These are phyloP conservation scores for Nannizzia gypsea DNA, from an alignment of 2,329 filamentous ascomycete species.

Conservation along the genomic window DNA sequence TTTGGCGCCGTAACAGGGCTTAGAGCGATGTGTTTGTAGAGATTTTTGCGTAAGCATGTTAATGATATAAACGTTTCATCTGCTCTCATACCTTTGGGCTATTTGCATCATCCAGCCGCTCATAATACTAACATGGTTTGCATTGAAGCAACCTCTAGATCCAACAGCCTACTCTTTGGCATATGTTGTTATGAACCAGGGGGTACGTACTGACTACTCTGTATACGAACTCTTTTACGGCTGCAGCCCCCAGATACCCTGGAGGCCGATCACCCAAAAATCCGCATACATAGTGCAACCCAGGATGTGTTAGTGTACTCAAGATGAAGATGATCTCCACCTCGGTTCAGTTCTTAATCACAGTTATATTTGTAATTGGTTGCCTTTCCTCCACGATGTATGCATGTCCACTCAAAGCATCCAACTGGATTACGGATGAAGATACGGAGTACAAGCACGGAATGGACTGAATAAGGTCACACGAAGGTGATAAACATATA, in stretches of 20 bases:
- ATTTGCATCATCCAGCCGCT: neutral
- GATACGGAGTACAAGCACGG: neutral
- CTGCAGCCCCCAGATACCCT: neutral
- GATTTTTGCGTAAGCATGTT: neutral
- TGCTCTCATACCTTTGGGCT: neutral
- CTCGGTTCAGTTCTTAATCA: neutral
- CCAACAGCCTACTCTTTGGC: too few species aligned
- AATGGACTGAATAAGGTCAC: neutral
- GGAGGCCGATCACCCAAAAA: neutral
- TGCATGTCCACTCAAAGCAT: neutral
- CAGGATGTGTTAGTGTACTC: neutral
- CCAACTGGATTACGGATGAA: neutral
- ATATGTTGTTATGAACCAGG: too few species aligned
- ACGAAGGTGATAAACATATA: neutral
- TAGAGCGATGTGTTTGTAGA: neutral
- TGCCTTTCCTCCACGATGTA: too few species aligned
- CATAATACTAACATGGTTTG: too few species aligned
- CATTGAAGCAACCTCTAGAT: too few species aligned
- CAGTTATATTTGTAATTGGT: neutral
- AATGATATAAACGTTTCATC: neutral
- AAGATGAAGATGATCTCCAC: neutral
- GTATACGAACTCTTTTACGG: neutral
- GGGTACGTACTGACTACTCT: neutral
- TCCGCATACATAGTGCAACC: neutral
- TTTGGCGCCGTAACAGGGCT: constrained; percentile 13